Base-by-base conservation (phyloP, 345 rosid species). In the Trapa bicornis region DNA sequence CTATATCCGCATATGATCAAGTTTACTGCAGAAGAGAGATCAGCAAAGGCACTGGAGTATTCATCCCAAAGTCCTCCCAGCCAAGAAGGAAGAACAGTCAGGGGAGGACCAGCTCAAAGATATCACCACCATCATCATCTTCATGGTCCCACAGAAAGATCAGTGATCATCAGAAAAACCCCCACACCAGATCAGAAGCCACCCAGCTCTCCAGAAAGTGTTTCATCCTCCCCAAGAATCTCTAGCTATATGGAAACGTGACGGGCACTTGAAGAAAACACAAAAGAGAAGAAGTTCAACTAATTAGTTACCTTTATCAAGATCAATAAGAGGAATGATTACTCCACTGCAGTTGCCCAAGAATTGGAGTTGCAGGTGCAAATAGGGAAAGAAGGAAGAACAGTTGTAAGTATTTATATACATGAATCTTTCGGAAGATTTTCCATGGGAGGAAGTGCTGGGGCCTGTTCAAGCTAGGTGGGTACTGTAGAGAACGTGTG, bases 1-100 rank as follows among this genome's bases (percentile, higher is more conserved):
- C 85, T 57, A 76, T 71, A 6, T 48, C 41, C 13, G 1, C 73
- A 73, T 60, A 81, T 69, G 85, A 79, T 73, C 79, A 61, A 58
- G 32, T 36, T 47, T 37, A 48, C 66, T 42, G 72, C 54, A 12
- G 65, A 61, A 60, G 57, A 7, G 65, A 52, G 41, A 47, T 63
- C 5, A 70, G 72, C 47, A 47, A 70, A 70, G 72, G 72, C 13
- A 70, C 72, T 5, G 72, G 67, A 62, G 72, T 70, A 41, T 70
- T 70, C 60, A 70, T 70, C 66, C 72, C 72, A 7, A 70, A 63
- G 66, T 53, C 36, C 17, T n/a, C 72, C 14, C 72, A 70, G 6
- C 72, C 65, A 47, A 70, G 67, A 48, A 62, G 50, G 58, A 47
- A 56, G 17, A 67, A 37, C 70, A 67, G 70, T 39, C 70, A 67